A percentile compares a stretch with the other conserved stretches of the same genome.
These are phyloP conservation scores for Verticillium tricorpus DNA, from an alignment of 2,329 filamentous ascomycete genomes.

Conservation along the genomic window DNA sequence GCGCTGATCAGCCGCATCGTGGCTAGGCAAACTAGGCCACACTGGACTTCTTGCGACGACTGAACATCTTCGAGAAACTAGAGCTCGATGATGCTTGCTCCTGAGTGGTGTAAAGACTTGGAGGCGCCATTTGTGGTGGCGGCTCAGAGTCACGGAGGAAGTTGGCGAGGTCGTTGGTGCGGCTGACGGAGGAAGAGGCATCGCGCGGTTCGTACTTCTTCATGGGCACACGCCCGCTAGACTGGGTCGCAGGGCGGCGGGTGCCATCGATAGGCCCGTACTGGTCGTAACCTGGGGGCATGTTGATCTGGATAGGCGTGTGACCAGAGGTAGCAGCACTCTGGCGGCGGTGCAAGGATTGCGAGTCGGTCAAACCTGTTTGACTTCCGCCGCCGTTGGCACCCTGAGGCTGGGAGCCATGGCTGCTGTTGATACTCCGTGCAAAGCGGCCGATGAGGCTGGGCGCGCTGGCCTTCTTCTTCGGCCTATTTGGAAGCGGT, in stretches of 20 bases:
- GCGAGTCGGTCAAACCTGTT: slow-evolving; percentile 20
- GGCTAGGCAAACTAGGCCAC: slow-evolving; percentile 18
- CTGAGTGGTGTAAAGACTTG: slow-evolving; percentile 16
- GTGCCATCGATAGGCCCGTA: slow-evolving; percentile 27
- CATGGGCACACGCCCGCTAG: slow-evolving; percentile 41
- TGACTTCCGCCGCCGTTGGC: slow-evolving; percentile 16
- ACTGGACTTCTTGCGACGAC: slow-evolving; percentile 43
- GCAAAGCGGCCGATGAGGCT: slow-evolving; percentile 58
- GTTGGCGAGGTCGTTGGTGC: slow-evolving; percentile 65
- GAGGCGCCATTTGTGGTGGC: slow-evolving; percentile 35
- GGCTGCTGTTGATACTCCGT: slow-evolving; percentile 27
- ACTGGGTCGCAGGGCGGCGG: slow-evolving; percentile 9
- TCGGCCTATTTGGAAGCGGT: slow-evolving; percentile 34
- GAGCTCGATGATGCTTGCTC: slow-evolving; percentile 24
- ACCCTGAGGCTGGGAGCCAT: slow-evolving; percentile 8
- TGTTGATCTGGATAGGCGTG: slow-evolving; percentile 49
- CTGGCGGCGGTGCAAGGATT: slow-evolving; percentile 35
- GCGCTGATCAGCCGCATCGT: background rate
- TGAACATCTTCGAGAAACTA: slow-evolving; percentile 43
- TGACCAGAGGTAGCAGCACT: slow-evolving; percentile 33
- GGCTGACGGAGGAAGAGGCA: slow-evolving; percentile 33
- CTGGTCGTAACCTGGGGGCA: slow-evolving; percentile 36
- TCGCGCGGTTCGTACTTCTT: slow-evolving; percentile 57
- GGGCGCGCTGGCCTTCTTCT: slow-evolving; percentile 61
- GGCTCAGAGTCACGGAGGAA: slow-evolving; percentile 69